Evolutionary conservation across 805 yeast species (phyloP).

Genomic region (Wickerhamomyces xylosicus): DNA sequence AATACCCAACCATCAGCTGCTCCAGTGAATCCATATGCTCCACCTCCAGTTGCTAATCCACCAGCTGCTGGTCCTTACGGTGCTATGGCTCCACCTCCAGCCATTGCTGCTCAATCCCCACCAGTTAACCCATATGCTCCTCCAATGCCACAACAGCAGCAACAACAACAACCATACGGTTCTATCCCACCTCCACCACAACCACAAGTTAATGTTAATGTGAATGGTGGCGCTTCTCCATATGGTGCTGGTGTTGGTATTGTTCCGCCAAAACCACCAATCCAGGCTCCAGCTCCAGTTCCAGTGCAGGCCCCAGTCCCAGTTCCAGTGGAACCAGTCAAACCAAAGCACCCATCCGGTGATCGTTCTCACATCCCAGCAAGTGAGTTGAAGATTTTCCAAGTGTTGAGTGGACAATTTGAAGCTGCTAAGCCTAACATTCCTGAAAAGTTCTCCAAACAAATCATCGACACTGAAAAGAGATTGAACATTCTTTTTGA

Average conservation of each 20-base stretch:
- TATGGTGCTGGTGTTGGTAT: too few species aligned
- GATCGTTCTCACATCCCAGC: conserved; percentile 62
- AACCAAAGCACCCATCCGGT: conserved; percentile 40
- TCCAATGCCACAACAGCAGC: conserved; percentile 6
- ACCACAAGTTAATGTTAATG: too few species aligned
- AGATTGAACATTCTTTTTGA: conserved; percentile 69
- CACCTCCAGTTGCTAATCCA: conserved; percentile 3
- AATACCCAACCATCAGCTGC: conserved; percentile 6
- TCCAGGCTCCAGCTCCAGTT: conserved; percentile 1
- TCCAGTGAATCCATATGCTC: conserved; percentile 26
- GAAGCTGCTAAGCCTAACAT: conserved; percentile 58
- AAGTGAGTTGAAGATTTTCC: conserved; percentile 45
- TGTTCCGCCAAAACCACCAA: too few species aligned
- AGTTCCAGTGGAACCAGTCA: conserved; percentile 8
- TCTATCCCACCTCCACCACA: conserved; percentile 4
- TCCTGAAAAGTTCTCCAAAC: conserved; percentile 66
- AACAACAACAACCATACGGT: not conserved
- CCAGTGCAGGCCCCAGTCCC: conserved; percentile 11
- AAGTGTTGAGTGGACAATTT: conserved; percentile 43
- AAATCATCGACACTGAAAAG: conserved; percentile 71
- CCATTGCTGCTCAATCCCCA: conserved; percentile 9
- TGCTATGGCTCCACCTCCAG: conserved; percentile 16
- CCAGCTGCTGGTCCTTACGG: conserved; percentile 25
- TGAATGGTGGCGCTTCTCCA: not conserved
- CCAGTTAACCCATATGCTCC: conserved; percentile 29